Base-by-base conservation (phyloP, 2,329 filamentous ascomycete genomes). In the Tolypocladium cylindrosporum region DNA sequence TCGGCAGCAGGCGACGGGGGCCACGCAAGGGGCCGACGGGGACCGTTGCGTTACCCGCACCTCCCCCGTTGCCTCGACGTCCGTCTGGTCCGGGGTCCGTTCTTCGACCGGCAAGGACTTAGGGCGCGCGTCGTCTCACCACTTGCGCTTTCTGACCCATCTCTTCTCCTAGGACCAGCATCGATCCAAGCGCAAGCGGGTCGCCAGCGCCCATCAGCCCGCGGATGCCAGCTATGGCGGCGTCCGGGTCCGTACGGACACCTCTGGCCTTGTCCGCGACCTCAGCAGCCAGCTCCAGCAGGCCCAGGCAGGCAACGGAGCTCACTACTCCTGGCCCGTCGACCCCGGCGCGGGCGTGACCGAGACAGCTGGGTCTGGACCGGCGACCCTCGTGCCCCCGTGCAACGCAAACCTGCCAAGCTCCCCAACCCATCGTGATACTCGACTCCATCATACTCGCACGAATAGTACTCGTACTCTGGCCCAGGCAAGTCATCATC, bases 371-470 rank as follows among this genome's bases (percentile, higher is more conserved):
- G 53, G 42, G 36, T 11, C 55, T 45, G 40, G 39, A 5, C 19
- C 42, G 37, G 42, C n/a, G 24, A 40, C 55, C 27, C 48, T 51
- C 52, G 31, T 39, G 54, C 53, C 41, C 45, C 54, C 48, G 41
- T 59, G 59, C 57, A 39, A 45, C 34, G 53, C 11, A 14, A 8
- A 48, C 45, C 39, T 54, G 27, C 48, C 41, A 31, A 37, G 55
- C 41, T 31, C 14, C 36, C 21, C 54, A 41, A 52, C 55, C 56
- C 34, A 57, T 55, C 52, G 51, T 53, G 57, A 59, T 55, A 51
- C 53, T 41, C 34, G 55, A n/a, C 45, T 52, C 37, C 55, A 31
- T 52, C 40, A 59, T 48, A 39, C 24, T 27, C 24, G n/a, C 34
- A 5, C 37, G 36, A 37, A 31, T 31, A 6, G 36, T n/a, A 34